Conservation (phyloP, 345 rosid genomes). For the Rhodomyrtus tomentosa region DNA sequence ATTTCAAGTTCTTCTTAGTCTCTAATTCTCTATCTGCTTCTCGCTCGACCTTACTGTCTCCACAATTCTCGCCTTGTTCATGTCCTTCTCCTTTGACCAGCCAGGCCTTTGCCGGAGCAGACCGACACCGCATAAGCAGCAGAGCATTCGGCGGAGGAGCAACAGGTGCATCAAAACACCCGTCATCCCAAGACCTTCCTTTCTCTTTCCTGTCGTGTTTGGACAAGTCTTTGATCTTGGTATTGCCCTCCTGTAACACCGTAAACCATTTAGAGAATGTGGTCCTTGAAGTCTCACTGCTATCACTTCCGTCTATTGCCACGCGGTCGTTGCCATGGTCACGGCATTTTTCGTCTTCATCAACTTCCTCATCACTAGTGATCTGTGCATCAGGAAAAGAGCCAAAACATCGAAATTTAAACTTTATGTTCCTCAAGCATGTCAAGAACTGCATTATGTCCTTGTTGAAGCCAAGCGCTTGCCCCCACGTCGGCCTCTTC, state of each 20-base stretch:
- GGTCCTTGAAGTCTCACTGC: constrained; percentile 11
- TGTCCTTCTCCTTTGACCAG: constrained; percentile 1
- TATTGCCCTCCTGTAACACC: constrained; percentile 26
- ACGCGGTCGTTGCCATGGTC: not conserved
- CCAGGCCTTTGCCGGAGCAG: constrained; percentile 37
- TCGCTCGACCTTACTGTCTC: not conserved
- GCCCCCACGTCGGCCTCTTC: constrained; percentile 16
- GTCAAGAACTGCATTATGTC: constrained; percentile 33
- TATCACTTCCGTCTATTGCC: not conserved
- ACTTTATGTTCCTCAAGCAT: constrained; percentile 21
- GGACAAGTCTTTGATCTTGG: not conserved
- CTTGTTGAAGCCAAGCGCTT: constrained; percentile 22
- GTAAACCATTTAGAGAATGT: constrained; percentile 33
- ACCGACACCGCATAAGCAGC: constrained; percentile 40
- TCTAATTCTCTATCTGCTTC: constrained; percentile 25
- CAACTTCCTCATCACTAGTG: constrained; percentile 13
- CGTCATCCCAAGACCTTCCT: not conserved
- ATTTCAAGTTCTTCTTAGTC: constrained; percentile 18
- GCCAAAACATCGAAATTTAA: constrained; percentile 29
- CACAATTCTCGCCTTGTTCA: not conserved
- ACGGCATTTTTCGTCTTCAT: constrained; percentile 10
- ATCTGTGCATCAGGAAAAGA: constrained; percentile 16
- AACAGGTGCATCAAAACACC: constrained; percentile 1
- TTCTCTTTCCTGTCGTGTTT: constrained; percentile 1
- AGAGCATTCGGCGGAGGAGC: constrained; percentile 36